Evolutionary conservation across 768 basidiomycete genomes (phyloP).

Genomic region (Serpula lacrymans): DNA sequence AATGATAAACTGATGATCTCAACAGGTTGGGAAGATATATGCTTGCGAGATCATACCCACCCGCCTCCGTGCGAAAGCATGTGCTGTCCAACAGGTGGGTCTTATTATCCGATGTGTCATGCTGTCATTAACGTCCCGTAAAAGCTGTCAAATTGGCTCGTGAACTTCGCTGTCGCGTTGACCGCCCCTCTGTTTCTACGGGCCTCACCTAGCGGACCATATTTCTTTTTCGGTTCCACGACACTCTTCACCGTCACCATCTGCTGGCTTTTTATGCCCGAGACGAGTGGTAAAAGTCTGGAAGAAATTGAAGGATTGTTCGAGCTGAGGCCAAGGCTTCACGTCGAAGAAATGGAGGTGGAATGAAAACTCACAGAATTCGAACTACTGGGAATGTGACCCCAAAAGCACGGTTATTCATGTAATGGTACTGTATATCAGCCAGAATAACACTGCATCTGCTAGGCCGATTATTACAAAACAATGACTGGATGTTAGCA

Average conservation of each 20-base stretch:
- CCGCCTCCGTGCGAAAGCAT: slow-evolving; percentile 42
- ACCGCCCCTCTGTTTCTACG: slow-evolving; percentile 46
- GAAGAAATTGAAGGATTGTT: slow-evolving; percentile 41
- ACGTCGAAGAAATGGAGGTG: too few relatives aligned
- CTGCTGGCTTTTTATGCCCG: slow-evolving; percentile 39
- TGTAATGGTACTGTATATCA: too few relatives aligned
- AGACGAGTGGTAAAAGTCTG: slow-evolving; percentile 42
- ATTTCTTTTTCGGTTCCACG: slow-evolving; percentile 43
- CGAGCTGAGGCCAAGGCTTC: slow-evolving; percentile 17
- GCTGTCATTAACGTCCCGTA: slow-evolving; percentile 7
- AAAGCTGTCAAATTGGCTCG: slow-evolving; percentile 23
- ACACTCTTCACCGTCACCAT: slow-evolving; percentile 34
- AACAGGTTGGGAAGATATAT: slow-evolving; percentile 34
- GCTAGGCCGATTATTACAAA: too few relatives aligned
- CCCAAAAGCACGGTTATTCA: too few relatives aligned
- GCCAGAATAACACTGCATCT: too few relatives aligned
- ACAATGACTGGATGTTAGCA: too few relatives aligned
- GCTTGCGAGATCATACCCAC: slow-evolving; percentile 47
- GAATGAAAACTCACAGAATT: too few relatives aligned
- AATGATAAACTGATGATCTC: neutral
- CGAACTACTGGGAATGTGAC: too few relatives aligned
- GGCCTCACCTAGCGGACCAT: slow-evolving; percentile 41
- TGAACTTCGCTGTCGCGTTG: slow-evolving; percentile 44
- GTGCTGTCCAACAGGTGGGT: slow-evolving; percentile 40
- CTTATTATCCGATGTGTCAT: neutral